Conservation (phyloP, 768 basidiomycete genomes). For the Coprinopsis strossmayeri region DNA sequence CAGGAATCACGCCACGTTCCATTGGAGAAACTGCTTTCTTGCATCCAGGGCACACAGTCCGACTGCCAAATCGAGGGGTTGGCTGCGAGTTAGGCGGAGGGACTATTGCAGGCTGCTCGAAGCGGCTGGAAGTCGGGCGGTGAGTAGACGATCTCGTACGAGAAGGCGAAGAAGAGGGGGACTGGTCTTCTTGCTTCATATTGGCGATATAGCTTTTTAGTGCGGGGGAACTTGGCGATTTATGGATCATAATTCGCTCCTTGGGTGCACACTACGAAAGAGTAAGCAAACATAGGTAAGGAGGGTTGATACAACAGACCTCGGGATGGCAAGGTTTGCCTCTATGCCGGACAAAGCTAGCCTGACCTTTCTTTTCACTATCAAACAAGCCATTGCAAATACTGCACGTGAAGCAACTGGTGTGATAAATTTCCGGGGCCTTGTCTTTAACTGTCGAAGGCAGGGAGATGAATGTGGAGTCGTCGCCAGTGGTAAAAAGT, state of each 20-base stretch:
- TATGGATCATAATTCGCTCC: constrained; percentile 34
- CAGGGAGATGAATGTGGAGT: constrained; percentile 66
- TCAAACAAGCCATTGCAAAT: constrained; percentile 61
- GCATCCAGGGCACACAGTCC: constrained; percentile 70
- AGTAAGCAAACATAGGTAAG: background rate
- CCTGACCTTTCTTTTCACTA: constrained; percentile 53
- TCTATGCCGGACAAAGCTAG: constrained; percentile 62
- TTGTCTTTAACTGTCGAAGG: constrained; percentile 45
- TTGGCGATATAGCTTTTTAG: constrained; percentile 13
- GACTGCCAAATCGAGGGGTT: constrained; percentile 54
- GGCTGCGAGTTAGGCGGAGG: constrained; percentile 17
- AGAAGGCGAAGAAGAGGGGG: constrained; percentile 10
- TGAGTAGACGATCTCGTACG: constrained; percentile 12
- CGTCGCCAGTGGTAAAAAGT: constrained; percentile 51
- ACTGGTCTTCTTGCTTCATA: background rate
- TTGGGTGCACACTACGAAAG: constrained; percentile 36
- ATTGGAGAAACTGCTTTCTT: constrained; percentile 67
- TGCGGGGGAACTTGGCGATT: constrained; percentile 21
- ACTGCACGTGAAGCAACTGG: constrained; percentile 68
- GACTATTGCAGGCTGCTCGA: constrained; percentile 18
- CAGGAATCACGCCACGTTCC: constrained; percentile 82
- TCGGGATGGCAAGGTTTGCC: constrained; percentile 67
- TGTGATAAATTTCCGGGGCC: constrained; percentile 59
- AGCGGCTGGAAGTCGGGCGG: constrained; percentile 20
- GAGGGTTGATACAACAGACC: constrained; percentile 22